phyloP scores from a whole-genome alignment of 768 basidiomycete species.

The Mycena galopus region DNA sequence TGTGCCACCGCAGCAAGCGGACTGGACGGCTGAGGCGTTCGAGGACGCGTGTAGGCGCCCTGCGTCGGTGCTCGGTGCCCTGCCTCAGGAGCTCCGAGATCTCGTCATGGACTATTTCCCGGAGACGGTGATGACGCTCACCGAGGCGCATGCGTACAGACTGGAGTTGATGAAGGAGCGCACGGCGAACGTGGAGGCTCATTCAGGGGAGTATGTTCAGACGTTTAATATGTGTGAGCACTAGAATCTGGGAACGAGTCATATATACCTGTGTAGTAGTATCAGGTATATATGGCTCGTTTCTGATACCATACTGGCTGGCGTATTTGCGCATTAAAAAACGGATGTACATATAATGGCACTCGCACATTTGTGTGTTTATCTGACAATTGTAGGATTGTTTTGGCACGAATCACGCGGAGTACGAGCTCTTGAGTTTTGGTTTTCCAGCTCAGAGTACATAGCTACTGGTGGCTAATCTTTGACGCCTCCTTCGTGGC shows the following conservation, averaged over 20 bases:
- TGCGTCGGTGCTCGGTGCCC: neutral
- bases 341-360: too few species aligned
- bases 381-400: too few species aligned
- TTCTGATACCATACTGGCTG: too few species aligned
- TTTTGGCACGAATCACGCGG: too few species aligned
- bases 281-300: too few species aligned
- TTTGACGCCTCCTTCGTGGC: too few species aligned
- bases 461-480: too few species aligned
- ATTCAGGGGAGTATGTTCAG: slow-evolving; percentile 14
- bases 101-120: slow-evolving; percentile 24
- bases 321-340: too few species aligned
- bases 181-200: slow-evolving; percentile 23
- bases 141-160: slow-evolving; percentile 32
- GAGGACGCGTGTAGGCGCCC: slow-evolving; percentile 8
- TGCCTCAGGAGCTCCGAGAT: slow-evolving; percentile 32
- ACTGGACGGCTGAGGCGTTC: slow-evolving; percentile 42
- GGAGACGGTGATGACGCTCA: slow-evolving; percentile 22
- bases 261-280: too few species aligned
- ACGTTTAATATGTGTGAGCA: slow-evolving; percentile 39
- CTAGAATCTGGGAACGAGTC: neutral
- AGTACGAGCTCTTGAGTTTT: too few species aligned
- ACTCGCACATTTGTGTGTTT: too few species aligned
- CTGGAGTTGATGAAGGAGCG: slow-evolving; percentile 41
- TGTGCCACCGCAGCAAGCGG: slow-evolving; percentile 49
- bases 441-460: too few species aligned